Evolutionary conservation across 2,329 filamentous ascomycete genomes (phyloP), one percentile per base, ranked within the genome.

Genomic region (Aureobasidium sp.): DNA sequence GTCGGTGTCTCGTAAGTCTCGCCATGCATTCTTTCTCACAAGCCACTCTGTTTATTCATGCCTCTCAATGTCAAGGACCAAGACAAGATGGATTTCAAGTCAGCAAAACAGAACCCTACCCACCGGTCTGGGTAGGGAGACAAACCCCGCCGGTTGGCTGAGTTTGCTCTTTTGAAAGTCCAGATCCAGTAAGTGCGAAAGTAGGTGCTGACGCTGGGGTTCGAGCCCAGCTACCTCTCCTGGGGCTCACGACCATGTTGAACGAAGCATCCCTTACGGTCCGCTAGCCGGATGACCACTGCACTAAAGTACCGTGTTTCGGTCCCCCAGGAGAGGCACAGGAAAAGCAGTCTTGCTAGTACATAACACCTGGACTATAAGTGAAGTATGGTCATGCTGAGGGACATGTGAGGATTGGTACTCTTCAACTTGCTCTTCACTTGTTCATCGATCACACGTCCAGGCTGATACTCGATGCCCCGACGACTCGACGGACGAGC

Each of bases 131-230:
- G 51, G 51, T 31, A 31, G 31, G 37, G 51, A 52, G 37, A 41
- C 37, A 31, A 42, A 55, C 20, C 15, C 36, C 22, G 37, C 51
- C 51, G 51, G 51, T 41, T 55, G 51, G 51, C 37, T 15, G 36
- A 42, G 45, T 29, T 55, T 55, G 51, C 51, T 55, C 37, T 55
- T 42, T 55, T 25, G n/a, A 31, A 25, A 55, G 31, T 55, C 37
- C 49, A 39, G 49, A 22, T 52, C 34, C 49, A 52, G 48, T 17
- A 1, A 20, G 31, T 17, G 31, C 31, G 11, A 42, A 55, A 42
- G 29, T 7, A 11, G 7, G 5, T 41, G 51, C 7, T 25, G 22
- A 42, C 4, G 14, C 25, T n/a, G 51, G 22, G 51, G 12, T n/a
- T 42, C 25, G 37, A 55, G 31, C 37, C 51, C 51, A 42, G 7